Evolutionary conservation across 352 stramenopile genomes (phyloP), one percentile per base, ranked within the genome.

Genomic region (Globisporangium heterothallicum): DNA sequence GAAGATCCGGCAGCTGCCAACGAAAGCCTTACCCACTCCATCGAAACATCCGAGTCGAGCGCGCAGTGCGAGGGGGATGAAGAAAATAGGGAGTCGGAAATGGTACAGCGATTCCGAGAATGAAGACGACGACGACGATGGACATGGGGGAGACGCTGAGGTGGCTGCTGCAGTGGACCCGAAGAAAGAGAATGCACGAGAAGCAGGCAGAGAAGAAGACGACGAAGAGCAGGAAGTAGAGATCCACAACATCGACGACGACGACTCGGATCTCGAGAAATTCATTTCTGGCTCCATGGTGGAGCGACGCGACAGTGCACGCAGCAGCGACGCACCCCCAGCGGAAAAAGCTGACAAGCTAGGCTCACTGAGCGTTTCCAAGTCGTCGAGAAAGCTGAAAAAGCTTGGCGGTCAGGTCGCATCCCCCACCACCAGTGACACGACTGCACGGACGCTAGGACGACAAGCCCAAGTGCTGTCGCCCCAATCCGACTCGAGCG

Each of bases 91-190:
- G 2, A 64, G 58, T 0, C 59, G 57, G 35, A 84, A 81, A 42
- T 81, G 70, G 72, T 84, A 77, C 63, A 81, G 60, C 21, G 71
- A 76, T 38, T 73, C 70, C 38, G 73, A 80, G 3, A 72, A 76
- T 38, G 63, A 74, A 2, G 62, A 73, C 0, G 59, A 65, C 3
- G 46, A 62, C 2, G 50, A 55, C 8, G 50, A 49, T 1, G 34
- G 55, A 13, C 14, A n/a, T n/a, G n/a, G n/a, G n/a, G n/a, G n/a
- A n/a, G n/a, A n/a, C n/a, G n/a, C n/a, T n/a, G n/a, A 18, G 6
- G 32, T 38, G 8, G 10, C 32, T 38, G 32, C 10, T 38, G 10
- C 32, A 18, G 32, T 38, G 12, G n/a, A 16, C 32, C 12, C n/a
- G 12, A 38, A 38, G 32, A 38, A 10, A 10, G 32, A 38, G 14